Base-by-base conservation (phyloP, 1,139 yeast genomes). In the Debaryomycetaceae sp. region DNA sequence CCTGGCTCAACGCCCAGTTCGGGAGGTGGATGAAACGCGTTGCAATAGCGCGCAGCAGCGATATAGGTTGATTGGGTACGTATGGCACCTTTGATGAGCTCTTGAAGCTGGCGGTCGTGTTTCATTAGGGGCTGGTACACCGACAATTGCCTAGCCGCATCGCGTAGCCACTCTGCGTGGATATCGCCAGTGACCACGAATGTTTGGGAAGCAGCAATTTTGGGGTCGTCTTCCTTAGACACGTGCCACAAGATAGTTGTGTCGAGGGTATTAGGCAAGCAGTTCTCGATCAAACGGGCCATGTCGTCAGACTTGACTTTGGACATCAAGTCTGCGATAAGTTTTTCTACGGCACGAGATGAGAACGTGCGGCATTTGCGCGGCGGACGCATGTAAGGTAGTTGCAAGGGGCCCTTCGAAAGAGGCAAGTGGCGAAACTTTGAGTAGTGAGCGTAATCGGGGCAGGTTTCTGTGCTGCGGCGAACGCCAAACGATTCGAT, bases 111-210 rank as follows among this genome's bases (percentile, higher is more conserved):
- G 1, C 53, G 42, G 40, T 80, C 92, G 35, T 68, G 49, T 27
- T 58, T 54, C 15, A 71, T 51, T 23, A 83, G 61, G 4, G 73
- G 73, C 39, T 78, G 77, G 46, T 83, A 86, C 3, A 82, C 85
- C 2, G 85, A 68, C 32, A 85, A 57, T 47, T 85, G 95, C 39
- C 93, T 61, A 1, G 94, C 85, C 2, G 94, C 77, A 51, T 85
- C 95, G 27, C 95, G 56, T 23, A 85, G 57, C 78, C 95, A 85
- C 51, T 83, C 94, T 2, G 95, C 95, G 49, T 83, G 86, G 26
- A 78, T 78, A 43, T 83, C 95, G 3, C 95, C 95, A 0, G 95
- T 85, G 21, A 85, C 93, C 2, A 85, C 70, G 52, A 85, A 85
- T 0, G 66, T 41, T 30, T 45, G 61, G 1, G 56, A 59, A 12